A percentile compares a stretch with the other conserved stretches of the same genome.
Conservation (phyloP, 441 rosid genomes). For the Adansonia grandidieri region DNA sequence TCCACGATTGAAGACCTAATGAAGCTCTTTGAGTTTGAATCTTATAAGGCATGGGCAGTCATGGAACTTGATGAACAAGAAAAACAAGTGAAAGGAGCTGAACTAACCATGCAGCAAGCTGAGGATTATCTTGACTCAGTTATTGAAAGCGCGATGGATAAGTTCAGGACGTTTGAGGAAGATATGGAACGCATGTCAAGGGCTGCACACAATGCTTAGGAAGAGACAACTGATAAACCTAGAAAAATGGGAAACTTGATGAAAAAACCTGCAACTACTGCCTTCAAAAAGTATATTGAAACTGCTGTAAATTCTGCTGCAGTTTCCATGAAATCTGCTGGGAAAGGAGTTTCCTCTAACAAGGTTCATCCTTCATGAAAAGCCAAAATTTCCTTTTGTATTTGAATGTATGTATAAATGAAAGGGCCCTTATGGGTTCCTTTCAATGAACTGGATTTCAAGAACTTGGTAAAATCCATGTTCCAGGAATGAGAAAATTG, state of each 20-base stretch:
- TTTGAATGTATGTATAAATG: neutral
- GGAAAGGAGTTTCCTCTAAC: constrained; percentile 56
- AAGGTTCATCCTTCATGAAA: constrained; percentile 78
- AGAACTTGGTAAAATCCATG: neutral
- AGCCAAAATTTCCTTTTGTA: neutral
- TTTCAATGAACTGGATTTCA: neutral
- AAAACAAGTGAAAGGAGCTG: constrained; percentile 48
- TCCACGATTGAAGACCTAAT: constrained; percentile 68
- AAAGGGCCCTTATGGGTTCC: neutral
- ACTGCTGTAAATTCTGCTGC: constrained; percentile 77
- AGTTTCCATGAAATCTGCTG: constrained; percentile 75
- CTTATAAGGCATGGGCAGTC: constrained; percentile 84
- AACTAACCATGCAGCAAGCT: constrained; percentile 46
- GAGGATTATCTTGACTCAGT: constrained; percentile 69
- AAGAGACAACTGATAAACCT: constrained; percentile 55
- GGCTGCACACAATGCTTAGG: constrained; percentile 39
- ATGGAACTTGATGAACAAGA: constrained; percentile 50
- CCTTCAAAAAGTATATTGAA: constrained; percentile 69
- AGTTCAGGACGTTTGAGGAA: constrained; percentile 64
- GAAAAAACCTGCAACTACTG: constrained; percentile 64
- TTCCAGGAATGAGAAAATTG: neutral
- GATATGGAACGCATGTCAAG: constrained; percentile 67
- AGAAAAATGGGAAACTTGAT: constrained; percentile 55
- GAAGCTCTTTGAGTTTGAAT: constrained; percentile 84
- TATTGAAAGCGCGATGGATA: constrained; percentile 82